These are phyloP conservation scores for Coemansia sp. DNA, from an alignment of 192 early-diverging fungal genomes.

Conservation along the genomic window DNA sequence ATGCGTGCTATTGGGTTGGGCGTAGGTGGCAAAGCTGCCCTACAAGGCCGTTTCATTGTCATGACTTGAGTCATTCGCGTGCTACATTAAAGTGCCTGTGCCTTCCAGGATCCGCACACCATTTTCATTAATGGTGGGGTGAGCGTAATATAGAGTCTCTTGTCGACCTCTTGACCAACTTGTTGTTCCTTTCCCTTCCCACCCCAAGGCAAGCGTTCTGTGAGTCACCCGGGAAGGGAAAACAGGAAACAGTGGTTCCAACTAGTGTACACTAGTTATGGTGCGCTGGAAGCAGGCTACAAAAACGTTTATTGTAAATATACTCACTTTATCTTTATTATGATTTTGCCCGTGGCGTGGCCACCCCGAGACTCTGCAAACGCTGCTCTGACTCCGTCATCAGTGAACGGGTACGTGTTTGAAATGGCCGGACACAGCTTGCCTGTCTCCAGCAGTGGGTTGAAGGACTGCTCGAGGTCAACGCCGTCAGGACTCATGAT, in stretches of 20 bases:
- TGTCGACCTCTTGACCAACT: background rate
- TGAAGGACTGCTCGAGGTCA: slow-evolving; percentile 42
- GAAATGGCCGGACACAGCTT: slow-evolving; percentile 43
- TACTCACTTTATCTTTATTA: slow-evolving; percentile 45
- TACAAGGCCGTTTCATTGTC: slow-evolving; percentile 48
- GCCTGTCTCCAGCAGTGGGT: slow-evolving; percentile 34
- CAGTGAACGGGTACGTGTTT: slow-evolving; percentile 44
- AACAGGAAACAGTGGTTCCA: too few species aligned
- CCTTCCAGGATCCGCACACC: background rate
- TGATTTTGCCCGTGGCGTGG: slow-evolving; percentile 53
- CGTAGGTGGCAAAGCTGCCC: slow-evolving; percentile 42
- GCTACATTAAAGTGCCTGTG: slow-evolving; percentile 27
- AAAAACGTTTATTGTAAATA: background rate
- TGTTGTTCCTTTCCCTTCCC: background rate
- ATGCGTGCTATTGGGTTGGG: too few species aligned
- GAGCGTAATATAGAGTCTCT: background rate
- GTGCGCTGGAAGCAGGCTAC: slow-evolving; percentile 29
- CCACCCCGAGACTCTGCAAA: slow-evolving; percentile 41
- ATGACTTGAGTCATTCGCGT: slow-evolving; percentile 53
- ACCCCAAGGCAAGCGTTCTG: slow-evolving; percentile 16
- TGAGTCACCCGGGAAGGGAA: too few species aligned
- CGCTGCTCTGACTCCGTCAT: slow-evolving; percentile 35
- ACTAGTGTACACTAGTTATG: too few species aligned
- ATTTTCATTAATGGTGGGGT: background rate
- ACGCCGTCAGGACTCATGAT: slow-evolving; percentile 27